Evolutionary conservation across 176 grass and related monocot species (phyloP).

Genomic region (Ananas comosus): DNA sequence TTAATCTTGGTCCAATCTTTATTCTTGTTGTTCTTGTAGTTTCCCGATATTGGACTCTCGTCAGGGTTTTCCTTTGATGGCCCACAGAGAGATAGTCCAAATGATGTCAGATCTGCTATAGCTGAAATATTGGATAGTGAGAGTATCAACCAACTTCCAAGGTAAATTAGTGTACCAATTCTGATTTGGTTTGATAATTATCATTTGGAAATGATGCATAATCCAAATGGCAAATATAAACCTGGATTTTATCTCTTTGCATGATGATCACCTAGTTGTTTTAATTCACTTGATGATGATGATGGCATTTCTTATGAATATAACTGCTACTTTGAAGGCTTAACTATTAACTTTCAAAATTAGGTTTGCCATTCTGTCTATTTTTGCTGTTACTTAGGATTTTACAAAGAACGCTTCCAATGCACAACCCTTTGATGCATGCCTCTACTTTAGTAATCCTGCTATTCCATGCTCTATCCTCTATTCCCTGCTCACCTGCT

Average conservation of each 20-base stretch:
- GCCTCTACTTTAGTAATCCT: no score
- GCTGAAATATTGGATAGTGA: slow-evolving; percentile 53
- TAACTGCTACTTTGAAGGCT: no score
- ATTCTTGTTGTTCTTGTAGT: slow-evolving; percentile 35
- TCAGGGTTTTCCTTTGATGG: slow-evolving; percentile 40
- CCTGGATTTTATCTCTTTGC: neutral
- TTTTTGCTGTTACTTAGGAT: no score
- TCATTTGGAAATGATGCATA: neutral
- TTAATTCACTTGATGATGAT: neutral
- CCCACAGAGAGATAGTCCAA: slow-evolving; percentile 22
- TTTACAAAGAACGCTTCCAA: no score
- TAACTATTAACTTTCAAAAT: no score
- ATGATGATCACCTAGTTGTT: neutral
- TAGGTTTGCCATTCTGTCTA: no score
- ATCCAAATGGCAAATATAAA: neutral
- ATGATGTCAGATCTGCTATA: slow-evolving; percentile 49
- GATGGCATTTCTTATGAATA: no score
- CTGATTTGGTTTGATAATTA: neutral
- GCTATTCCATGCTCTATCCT: no score
- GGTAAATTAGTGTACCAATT: slow-evolving; percentile 31
- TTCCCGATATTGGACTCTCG: slow-evolving; percentile 33
- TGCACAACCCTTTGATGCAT: no score
- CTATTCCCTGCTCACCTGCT: no score
- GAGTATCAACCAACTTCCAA: slow-evolving; percentile 44
- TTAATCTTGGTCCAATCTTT: neutral